Percentiles rank a stretch among this genome's conserved stretches.
These are phyloP conservation scores for Coemansia pectinata DNA, from an alignment of 192 early-diverging fungal genomes.

Conservation along the genomic window DNA sequence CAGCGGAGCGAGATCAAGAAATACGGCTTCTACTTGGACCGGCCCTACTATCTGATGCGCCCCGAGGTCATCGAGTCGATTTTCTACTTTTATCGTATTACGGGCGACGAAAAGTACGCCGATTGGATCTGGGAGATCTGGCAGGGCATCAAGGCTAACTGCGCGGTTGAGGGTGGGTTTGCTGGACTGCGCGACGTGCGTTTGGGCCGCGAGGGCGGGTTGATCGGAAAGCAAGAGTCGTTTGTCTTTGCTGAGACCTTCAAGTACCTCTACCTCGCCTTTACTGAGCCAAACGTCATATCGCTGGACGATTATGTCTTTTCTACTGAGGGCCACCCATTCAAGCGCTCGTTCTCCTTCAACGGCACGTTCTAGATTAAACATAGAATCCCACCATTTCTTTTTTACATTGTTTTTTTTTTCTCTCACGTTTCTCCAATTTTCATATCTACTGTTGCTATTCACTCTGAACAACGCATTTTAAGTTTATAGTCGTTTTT, in stretches of 20 bases:
- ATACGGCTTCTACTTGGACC: conserved; percentile 50
- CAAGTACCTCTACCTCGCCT: conserved; percentile 93
- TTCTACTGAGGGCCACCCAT: conserved; percentile 94
- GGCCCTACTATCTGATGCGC: conserved; percentile 70
- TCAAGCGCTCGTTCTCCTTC: conserved; percentile 52
- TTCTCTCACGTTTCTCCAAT: not conserved
- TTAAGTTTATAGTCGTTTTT: not conserved
- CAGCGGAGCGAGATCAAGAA: conserved; percentile 48
- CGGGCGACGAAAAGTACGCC: conserved; percentile 82
- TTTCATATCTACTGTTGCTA: not conserved
- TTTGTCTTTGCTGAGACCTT: conserved; percentile 96
- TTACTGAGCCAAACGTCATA: conserved; percentile 65
- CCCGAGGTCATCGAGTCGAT: conserved; percentile 90
- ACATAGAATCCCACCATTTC: not conserved
- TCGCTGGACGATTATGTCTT: conserved; percentile 87
- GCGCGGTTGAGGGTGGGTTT: conserved; percentile 66
- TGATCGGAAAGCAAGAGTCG: conserved; percentile 57
- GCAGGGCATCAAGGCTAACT: conserved; percentile 81
- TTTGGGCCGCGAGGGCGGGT: conserved; percentile 30
- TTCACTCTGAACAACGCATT: not conserved
- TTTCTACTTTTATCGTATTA: conserved; percentile 83
- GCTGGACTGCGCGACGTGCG: conserved; percentile 58
- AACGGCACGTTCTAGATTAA: conserved; percentile 45
- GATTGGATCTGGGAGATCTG: conserved; percentile 86
- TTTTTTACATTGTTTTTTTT: not conserved